Base-by-base conservation (phyloP, 2,329 filamentous ascomycete genomes). In the Curvularia sp. region DNA sequence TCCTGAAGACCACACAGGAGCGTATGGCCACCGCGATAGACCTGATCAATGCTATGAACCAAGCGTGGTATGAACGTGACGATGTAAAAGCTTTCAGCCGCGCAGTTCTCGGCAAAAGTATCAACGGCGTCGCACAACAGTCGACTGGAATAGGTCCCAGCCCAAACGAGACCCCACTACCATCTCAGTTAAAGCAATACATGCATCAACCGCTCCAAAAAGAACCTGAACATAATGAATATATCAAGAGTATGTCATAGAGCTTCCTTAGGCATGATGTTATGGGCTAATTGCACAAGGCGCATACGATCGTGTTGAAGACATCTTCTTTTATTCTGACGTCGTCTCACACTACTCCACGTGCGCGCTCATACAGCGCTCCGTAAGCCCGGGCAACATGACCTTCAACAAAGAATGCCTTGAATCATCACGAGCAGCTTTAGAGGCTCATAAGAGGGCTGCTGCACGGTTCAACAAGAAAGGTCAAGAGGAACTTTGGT, bases 301-400 rank as follows among this genome's bases (percentile, higher is more conserved):
- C 30, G 61, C 60, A 8, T 59, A 63, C 8, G 59, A 59, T 8
- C 59, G 60, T 42, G 60, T 74, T 15, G 65, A 69, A n/a, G 71
- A 76, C 46, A 61, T 75, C 6, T 73, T 76, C 57, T 72, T 75
- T 23, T 61, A 72, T 45, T 64, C 67, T 2, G 72, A 75, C 45
- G 61, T 70, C 5, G 72, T 75, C 2, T 66, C 73, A 55, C 73
- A 76, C 42, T 75, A 74, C 49, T 74, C 71, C 7, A 74, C 67
- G 7, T 67, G 68, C 19, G 61, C 72, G 3, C 62, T 76, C 5
- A 75, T 75, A 30, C 72, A 75, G 43, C 69, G 73, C 13, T 72
- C 72, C 3, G 65, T 71, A 3, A 72, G 66, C 51, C 66, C 72
- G n/a, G 69, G 72, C 27, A 73, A 72, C 27, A 66, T 69, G 13